These are phyloP conservation scores for Hanseniaspora occidentalis DNA, from an alignment of 805 yeast species.

Conservation along the genomic window DNA sequence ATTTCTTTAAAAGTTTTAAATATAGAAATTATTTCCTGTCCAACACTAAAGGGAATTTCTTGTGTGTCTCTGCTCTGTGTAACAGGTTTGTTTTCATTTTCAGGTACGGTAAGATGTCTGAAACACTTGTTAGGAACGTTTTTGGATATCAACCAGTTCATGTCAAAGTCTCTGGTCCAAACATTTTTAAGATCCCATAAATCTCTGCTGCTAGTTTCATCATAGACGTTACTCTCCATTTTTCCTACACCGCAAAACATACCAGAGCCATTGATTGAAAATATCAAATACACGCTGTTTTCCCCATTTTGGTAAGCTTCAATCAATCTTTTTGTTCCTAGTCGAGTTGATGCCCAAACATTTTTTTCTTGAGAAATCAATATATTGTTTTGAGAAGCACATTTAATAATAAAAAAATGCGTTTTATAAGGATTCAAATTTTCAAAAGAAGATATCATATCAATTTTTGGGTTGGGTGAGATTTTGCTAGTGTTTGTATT, in stretches of 20 bases:
- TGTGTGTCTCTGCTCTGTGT: conserved; percentile 53
- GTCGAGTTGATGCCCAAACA: conserved; percentile 48
- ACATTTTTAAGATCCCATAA: conserved; percentile 36
- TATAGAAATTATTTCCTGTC: conserved; percentile 33
- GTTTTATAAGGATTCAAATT: conserved; percentile 12
- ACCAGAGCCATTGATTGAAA: conserved; percentile 47
- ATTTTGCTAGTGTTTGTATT: too few species aligned
- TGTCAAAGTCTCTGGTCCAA: conserved; percentile 41
- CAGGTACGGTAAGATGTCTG: conserved; percentile 31
- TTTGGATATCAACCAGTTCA: conserved; percentile 39
- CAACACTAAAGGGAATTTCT: conserved; percentile 38
- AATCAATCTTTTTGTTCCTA: conserved; percentile 41
- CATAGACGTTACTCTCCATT: conserved; percentile 28
- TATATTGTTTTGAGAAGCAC: conserved; percentile 36
- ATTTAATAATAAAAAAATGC: conserved; percentile 41
- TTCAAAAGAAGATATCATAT: neutral
- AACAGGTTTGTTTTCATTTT: conserved; percentile 38
- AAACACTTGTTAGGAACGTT: conserved; percentile 38
- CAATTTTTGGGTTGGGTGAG: too few species aligned
- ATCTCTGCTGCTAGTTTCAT: conserved; percentile 24
- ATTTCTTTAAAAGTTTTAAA: conserved; percentile 18
- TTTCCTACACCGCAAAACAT: conserved; percentile 47
- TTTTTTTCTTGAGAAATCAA: conserved; percentile 35
- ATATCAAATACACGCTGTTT: conserved; percentile 32
- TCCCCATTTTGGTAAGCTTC: conserved; percentile 25